Percentiles rank a stretch among this genome's conserved stretches.
Evolutionary conservation across 148 eudicot genomes (phyloP).

Genomic region (Fallopia convolvulus): DNA sequence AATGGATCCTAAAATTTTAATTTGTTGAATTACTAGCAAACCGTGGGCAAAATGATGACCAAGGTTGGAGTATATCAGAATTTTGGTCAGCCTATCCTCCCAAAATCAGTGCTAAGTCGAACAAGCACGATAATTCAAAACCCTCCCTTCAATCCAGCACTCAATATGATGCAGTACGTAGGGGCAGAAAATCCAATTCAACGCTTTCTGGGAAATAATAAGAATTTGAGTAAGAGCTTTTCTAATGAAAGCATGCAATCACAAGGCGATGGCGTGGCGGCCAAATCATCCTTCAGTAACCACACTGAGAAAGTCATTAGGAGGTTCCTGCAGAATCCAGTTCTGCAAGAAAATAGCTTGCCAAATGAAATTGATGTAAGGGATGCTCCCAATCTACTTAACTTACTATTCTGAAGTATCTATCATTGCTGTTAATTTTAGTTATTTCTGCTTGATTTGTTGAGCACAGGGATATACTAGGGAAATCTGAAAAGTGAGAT

Average conservation of each 20-base stretch:
- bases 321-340: slow-evolving; percentile 56
- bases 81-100: slow-evolving; percentile 47
- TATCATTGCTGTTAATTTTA: background rate
- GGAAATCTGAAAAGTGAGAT: background rate
- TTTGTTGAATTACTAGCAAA: slow-evolving; percentile 41
- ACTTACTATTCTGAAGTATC: background rate
- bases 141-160: slow-evolving; percentile 39
- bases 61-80: slow-evolving; percentile 58
- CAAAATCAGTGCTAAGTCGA: slow-evolving; percentile 56
- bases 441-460: background rate
- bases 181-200: slow-evolving; percentile 22
- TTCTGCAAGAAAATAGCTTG: slow-evolving; percentile 29
- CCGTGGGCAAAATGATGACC: slow-evolving; percentile 48
- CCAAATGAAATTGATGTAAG: slow-evolving; percentile 20
- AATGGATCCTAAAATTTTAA: background rate
- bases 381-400: background rate
- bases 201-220: slow-evolving; percentile 19
- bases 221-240: slow-evolving; percentile 5
- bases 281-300: slow-evolving; percentile 29
- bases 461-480: background rate
- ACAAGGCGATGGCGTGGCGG: slow-evolving; percentile 24
- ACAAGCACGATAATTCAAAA: slow-evolving; percentile 23
- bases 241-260: slow-evolving; percentile 16
- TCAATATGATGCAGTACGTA: slow-evolving; percentile 30
- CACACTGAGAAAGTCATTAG: slow-evolving; percentile 56